These are phyloP conservation scores for Trichoderma endophyticum DNA, from an alignment of 2,329 filamentous ascomycete species.

Conservation along the genomic window DNA sequence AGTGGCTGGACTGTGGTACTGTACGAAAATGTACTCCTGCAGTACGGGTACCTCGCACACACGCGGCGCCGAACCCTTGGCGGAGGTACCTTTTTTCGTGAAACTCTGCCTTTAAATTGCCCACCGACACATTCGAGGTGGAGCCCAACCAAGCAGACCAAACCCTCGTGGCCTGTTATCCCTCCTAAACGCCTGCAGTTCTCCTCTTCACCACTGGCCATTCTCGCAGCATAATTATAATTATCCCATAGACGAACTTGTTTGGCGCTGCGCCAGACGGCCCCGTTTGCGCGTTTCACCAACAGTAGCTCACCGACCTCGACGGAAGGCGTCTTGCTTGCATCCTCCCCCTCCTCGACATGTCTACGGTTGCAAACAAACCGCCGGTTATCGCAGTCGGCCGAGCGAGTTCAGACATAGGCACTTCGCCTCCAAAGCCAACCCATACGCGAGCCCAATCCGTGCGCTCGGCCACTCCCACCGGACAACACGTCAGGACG, in stretches of 20 bases:
- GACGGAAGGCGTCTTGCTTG: conserved; percentile 1
- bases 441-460: conserved; percentile 39
- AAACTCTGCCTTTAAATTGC: conserved; percentile 11
- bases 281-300: conserved; percentile 11
- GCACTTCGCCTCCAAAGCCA: conserved; percentile 31
- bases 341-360: conserved; percentile 26
- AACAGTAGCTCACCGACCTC: conserved; percentile 12
- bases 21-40: conserved; percentile 6
- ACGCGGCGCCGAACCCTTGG: background rate
- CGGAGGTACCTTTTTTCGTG: conserved; percentile 3
- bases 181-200: conserved; percentile 12
- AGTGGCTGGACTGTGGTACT: conserved; percentile 1
- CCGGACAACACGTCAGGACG: conserved; percentile 47
- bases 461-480: conserved; percentile 42
- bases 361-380: conserved; percentile 55
- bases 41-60: conserved; percentile 10
- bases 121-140: conserved; percentile 16
- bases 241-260: background rate
- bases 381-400: conserved; percentile 48
- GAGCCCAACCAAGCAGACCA: conserved; percentile 13
- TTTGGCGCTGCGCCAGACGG: conserved; percentile 7
- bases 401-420: conserved; percentile 41
- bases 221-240: conserved; percentile 10
- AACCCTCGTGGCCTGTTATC: conserved; percentile 19
- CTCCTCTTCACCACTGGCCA: conserved; percentile 14